Percentiles rank a stretch among this genome's conserved stretches.
phyloP scores from a whole-genome alignment of 257 asterid species.

The Leonotis leonurus region DNA sequence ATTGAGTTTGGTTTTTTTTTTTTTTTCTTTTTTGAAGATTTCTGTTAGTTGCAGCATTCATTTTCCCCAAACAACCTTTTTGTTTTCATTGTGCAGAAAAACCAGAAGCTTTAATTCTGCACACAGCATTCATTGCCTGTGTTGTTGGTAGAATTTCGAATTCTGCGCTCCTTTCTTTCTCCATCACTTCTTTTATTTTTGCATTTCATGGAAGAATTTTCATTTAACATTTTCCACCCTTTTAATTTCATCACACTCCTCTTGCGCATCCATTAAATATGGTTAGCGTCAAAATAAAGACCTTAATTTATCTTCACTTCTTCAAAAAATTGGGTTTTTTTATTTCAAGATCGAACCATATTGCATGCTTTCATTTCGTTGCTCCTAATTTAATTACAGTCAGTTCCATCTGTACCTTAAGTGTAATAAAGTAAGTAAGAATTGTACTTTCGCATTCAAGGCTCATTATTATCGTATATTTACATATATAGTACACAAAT shows the following conservation, averaged over 20 bases:
- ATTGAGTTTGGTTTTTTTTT: neutral
- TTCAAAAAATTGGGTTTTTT: neutral
- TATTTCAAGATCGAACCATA: neutral
- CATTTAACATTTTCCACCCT: neutral
- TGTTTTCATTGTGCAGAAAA: conserved; percentile 23
- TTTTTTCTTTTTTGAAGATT: neutral
- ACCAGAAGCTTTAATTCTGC: conserved; percentile 26
- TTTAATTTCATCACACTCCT: neutral
- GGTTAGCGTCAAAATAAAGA: neutral
- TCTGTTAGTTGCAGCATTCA: conserved; percentile 19
- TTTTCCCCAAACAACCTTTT: conserved; percentile 20
- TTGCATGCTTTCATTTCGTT: neutral
- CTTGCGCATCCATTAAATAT: conserved; percentile 12
- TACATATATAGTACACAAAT: no score
- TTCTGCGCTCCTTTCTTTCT: neutral
- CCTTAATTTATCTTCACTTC: neutral
- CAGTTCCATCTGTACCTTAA: neutral
- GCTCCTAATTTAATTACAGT: neutral
- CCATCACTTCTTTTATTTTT: neutral
- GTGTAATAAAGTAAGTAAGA: neutral
- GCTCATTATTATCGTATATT: no score
- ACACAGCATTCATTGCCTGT: conserved; percentile 17
- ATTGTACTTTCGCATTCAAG: no score
- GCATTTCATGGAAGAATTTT: conserved; percentile 13
- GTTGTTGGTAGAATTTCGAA: conserved; percentile 19